A percentile compares a stretch with the other conserved stretches of the same genome.
phyloP scores from a whole-genome alignment of 495 filamentous ascomycete genomes.

The Tuber magnatum region DNA sequence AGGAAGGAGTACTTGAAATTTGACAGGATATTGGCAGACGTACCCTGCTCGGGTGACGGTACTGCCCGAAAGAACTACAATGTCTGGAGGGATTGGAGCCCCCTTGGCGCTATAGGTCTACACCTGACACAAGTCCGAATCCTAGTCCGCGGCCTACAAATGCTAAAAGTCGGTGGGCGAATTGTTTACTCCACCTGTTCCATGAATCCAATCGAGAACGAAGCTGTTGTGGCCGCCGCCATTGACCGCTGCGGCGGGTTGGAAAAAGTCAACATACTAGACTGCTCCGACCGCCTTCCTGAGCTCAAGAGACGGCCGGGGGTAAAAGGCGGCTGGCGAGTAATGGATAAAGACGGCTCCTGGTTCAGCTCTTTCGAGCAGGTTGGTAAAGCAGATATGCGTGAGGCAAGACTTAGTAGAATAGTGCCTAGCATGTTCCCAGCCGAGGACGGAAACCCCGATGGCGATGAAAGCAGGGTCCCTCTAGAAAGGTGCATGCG shows the following conservation, averaged over 20 bases:
- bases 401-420: slow-evolving; percentile 50
- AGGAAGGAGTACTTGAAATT: slow-evolving; percentile 81
- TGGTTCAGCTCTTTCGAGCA: slow-evolving; percentile 73
- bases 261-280: slow-evolving; percentile 71
- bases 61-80: slow-evolving; percentile 83
- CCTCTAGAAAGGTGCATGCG: slow-evolving; percentile 84
- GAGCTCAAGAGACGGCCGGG: slow-evolving; percentile 67
- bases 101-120: slow-evolving; percentile 73
- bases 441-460: slow-evolving; percentile 44
- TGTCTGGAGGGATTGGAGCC: slow-evolving; percentile 91
- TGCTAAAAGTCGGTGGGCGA: slow-evolving; percentile 89
- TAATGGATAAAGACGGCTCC: slow-evolving; percentile 73
- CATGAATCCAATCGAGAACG: slow-evolving; percentile 96
- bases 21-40: slow-evolving; percentile 90
- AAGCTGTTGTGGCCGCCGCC: slow-evolving; percentile 78
- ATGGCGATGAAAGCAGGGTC: slow-evolving; percentile 51
- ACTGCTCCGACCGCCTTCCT: slow-evolving; percentile 69
- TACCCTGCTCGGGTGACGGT: slow-evolving; percentile 93
- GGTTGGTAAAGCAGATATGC: slow-evolving; percentile 44
- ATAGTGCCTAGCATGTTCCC: slow-evolving; percentile 80
- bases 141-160: slow-evolving; percentile 84
- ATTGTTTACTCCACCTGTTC: slow-evolving; percentile 97
- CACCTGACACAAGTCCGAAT: slow-evolving; percentile 80
- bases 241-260: slow-evolving; percentile 85
- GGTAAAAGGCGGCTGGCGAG: slow-evolving; percentile 63